phyloP scores from a whole-genome alignment of 1,284 basidiomycete species.

The Puccinia coronata region DNA sequence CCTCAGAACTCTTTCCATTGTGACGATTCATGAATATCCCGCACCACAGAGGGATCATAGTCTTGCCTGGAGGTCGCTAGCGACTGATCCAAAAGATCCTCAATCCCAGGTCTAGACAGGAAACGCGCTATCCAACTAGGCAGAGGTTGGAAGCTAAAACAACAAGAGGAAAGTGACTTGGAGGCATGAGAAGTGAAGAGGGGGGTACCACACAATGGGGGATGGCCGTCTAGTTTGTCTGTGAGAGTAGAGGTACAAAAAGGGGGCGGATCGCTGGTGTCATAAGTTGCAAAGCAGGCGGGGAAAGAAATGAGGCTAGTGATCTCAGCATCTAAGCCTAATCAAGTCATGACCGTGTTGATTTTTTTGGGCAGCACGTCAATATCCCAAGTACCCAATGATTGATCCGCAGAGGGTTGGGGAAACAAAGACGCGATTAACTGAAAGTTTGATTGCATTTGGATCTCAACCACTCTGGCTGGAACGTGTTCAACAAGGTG shows the following conservation, averaged over 20 bases:
- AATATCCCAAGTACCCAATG: not conserved
- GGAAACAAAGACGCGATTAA: not conserved
- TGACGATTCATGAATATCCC: not conserved
- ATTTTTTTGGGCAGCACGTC: not conserved
- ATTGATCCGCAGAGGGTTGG: not conserved
- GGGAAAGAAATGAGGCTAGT: not conserved
- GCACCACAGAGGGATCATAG: not conserved
- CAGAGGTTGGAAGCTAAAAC: not conserved
- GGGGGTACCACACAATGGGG: not conserved
- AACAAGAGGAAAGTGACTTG: not conserved
- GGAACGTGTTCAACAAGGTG: not conserved
- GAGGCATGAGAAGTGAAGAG: not conserved
- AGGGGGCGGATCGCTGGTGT: not conserved
- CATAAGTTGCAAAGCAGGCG: slow-evolving; percentile 5
- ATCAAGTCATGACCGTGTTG: not conserved
- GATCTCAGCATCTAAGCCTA: not conserved
- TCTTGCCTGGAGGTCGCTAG: not conserved
- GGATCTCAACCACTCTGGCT: not conserved
- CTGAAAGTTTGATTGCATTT: not conserved
- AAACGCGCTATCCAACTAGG: not conserved
- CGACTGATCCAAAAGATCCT: slow-evolving; percentile 20
- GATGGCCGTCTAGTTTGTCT: not conserved
- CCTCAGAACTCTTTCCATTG: slow-evolving; percentile 16
- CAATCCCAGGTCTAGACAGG: slow-evolving; percentile 7
- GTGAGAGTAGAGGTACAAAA: slow-evolving; percentile 6